Percentiles rank a stretch among this genome's conserved stretches.
These are phyloP conservation scores for Ophiobolus disseminans DNA, from an alignment of 2,329 filamentous ascomycete species.

Conservation along the genomic window DNA sequence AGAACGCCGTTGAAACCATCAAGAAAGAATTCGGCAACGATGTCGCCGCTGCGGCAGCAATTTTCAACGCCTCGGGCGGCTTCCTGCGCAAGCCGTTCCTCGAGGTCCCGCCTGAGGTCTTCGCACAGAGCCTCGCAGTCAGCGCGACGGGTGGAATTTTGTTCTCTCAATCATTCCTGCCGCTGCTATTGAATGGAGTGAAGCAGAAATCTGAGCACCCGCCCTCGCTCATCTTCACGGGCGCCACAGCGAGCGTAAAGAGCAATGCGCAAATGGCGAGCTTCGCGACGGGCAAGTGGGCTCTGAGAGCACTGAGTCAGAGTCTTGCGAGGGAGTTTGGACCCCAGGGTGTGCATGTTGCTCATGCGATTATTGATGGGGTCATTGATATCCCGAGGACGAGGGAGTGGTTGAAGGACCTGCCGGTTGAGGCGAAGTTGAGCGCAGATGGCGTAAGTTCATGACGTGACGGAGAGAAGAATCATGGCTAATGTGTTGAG, in stretches of 20 bases:
- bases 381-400: conserved; percentile 81
- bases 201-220: conserved; percentile 63
- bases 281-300: conserved; percentile 84
- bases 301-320: conserved; percentile 74
- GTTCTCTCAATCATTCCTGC: conserved; percentile 76
- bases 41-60: conserved; percentile 60
- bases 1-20: conserved; percentile 68
- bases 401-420: conserved; percentile 64
- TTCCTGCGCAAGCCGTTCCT: conserved; percentile 68
- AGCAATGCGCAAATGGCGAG: conserved; percentile 72
- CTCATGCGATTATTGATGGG: conserved; percentile 83
- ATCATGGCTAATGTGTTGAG: conserved; percentile 1
- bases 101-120: conserved; percentile 66
- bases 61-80: conserved; percentile 72
- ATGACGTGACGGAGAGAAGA: neutral
- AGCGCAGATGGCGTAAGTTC: conserved; percentile 74
- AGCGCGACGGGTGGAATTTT: conserved; percentile 69
- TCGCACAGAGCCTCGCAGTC: conserved; percentile 58
- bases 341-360: conserved; percentile 82
- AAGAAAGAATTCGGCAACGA: conserved; percentile 63
- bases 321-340: conserved; percentile 83
- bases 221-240: conserved; percentile 83
- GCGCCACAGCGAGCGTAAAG: conserved; percentile 80
- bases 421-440: conserved; percentile 71
- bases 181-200: conserved; percentile 71